These are phyloP conservation scores for Chaetothyriales sp. DNA, from an alignment of 2,329 filamentous ascomycete genomes.

Conservation along the genomic window DNA sequence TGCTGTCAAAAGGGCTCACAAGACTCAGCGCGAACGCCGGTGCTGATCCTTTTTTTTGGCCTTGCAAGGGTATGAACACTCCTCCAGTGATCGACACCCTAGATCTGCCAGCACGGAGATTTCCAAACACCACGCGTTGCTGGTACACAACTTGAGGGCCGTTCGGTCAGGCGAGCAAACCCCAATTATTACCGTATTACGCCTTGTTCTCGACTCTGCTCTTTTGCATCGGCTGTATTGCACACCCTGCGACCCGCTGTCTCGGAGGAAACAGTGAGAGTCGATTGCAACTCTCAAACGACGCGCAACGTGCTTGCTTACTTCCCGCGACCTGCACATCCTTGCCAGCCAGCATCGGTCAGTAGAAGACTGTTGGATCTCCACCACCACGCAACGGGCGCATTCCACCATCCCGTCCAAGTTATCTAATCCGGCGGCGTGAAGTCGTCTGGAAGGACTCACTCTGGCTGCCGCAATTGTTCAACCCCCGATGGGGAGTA, in stretches of 20 bases:
- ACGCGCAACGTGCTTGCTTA: neutral
- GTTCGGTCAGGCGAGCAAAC: neutral
- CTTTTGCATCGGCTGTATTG: neutral
- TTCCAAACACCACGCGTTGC: neutral
- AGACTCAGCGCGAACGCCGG: neutral
- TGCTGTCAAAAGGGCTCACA: neutral
- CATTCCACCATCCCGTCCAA: conserved; percentile 20
- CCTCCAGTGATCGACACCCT: neutral
- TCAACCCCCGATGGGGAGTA: conserved; percentile 46
- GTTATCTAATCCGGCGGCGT: neutral
- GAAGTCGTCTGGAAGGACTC: conserved; percentile 23
- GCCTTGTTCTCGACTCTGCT: neutral
- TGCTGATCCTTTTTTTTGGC: neutral
- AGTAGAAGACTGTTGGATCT: conserved; percentile 8
- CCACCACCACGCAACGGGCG: conserved; percentile 23
- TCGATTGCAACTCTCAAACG: neutral
- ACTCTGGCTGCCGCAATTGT: conserved; percentile 50
- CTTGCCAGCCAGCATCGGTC: neutral
- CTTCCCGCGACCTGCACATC: neutral
- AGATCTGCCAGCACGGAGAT: neutral
- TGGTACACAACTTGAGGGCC: neutral
- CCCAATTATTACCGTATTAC: neutral
- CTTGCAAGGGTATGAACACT: conserved; percentile 3
- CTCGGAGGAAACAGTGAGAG: neutral
- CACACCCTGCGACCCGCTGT: neutral